phyloP scores from a whole-genome alignment of 1,284 basidiomycete species.

The Pascua sp. region DNA sequence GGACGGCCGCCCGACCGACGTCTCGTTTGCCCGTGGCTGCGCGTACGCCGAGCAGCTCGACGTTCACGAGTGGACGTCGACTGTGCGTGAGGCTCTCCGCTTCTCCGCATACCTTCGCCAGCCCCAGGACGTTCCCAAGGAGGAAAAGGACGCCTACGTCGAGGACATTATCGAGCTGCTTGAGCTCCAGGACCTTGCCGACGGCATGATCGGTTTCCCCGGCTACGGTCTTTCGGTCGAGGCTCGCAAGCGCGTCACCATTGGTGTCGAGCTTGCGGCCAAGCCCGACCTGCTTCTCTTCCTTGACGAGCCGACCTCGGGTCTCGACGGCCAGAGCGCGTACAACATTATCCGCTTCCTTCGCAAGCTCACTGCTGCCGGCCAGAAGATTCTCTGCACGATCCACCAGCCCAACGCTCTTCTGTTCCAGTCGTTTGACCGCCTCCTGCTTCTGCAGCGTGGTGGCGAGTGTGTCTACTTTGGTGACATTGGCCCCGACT shows the following conservation, averaged over 20 bases:
- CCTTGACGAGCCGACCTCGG: slow-evolving; percentile 57
- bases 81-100: slow-evolving; percentile 58
- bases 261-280: slow-evolving; percentile 60
- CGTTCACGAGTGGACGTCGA: slow-evolving; percentile 77
- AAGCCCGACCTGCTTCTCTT: slow-evolving; percentile 59
- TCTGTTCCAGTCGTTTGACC: slow-evolving; percentile 57
- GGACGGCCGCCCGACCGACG: slow-evolving; percentile 54
- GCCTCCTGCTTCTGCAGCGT: slow-evolving; percentile 53
- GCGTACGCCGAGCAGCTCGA: slow-evolving; percentile 61
- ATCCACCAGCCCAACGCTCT: slow-evolving; percentile 54
- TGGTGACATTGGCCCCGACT: slow-evolving; percentile 57
- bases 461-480: slow-evolving; percentile 51
- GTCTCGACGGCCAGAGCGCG: slow-evolving; percentile 59
- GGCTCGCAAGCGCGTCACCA: slow-evolving; percentile 59
- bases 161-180: slow-evolving; percentile 56
- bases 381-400: slow-evolving; percentile 56
- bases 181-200: slow-evolving; percentile 54
- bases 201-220: slow-evolving; percentile 52
- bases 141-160: slow-evolving; percentile 56
- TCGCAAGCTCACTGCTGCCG: slow-evolving; percentile 61
- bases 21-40: slow-evolving; percentile 53
- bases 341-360: slow-evolving; percentile 55
- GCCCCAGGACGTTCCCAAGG: slow-evolving; percentile 51
- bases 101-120: slow-evolving; percentile 61
- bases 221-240: slow-evolving; percentile 55